Evolutionary conservation across 768 basidiomycete species (phyloP).

Genomic region (Daedalea quercina): DNA sequence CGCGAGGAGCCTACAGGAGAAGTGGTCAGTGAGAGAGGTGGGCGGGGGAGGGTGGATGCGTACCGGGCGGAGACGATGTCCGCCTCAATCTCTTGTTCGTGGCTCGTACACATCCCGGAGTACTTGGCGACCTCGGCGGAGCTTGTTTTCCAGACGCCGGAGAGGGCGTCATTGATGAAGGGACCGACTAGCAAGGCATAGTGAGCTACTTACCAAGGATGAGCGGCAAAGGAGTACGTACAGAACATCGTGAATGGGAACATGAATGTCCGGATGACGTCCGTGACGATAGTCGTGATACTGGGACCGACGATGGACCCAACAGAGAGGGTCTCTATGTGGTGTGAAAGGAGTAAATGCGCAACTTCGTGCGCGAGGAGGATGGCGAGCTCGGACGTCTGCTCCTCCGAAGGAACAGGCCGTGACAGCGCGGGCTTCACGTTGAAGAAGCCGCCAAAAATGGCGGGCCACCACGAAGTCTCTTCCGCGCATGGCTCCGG

Average conservation of each 20-base stretch:
- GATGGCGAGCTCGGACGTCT: slow-evolving; percentile 84
- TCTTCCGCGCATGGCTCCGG: slow-evolving; percentile 12
- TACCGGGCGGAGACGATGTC: slow-evolving; percentile 84
- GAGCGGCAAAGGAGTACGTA: slow-evolving; percentile 23
- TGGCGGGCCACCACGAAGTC: slow-evolving; percentile 39
- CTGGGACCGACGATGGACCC: slow-evolving; percentile 78
- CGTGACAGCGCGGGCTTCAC: slow-evolving; percentile 30
- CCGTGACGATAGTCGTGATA: slow-evolving; percentile 67
- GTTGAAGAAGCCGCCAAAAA: slow-evolving; percentile 38
- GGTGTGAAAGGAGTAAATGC: slow-evolving; percentile 86
- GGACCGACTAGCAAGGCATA: slow-evolving; percentile 54
- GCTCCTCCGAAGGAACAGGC: slow-evolving; percentile 65
- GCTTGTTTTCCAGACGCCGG: slow-evolving; percentile 70
- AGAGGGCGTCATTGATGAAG: slow-evolving; percentile 92
- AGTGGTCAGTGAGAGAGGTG: neutral
- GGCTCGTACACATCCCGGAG: slow-evolving; percentile 70
- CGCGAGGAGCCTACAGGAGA: slow-evolving; percentile 65
- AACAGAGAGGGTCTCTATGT: slow-evolving; percentile 87
- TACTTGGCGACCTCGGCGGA: slow-evolving; percentile 68
- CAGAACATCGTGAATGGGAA: slow-evolving; percentile 86
- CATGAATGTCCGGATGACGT: slow-evolving; percentile 68
- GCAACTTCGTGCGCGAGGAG: slow-evolving; percentile 92
- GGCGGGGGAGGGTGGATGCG: slow-evolving; percentile 11
- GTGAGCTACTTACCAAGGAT: slow-evolving; percentile 19
- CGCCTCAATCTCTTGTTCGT: slow-evolving; percentile 87